Conservation (phyloP, 768 basidiomycete species). For the Termitomyces sp. region DNA sequence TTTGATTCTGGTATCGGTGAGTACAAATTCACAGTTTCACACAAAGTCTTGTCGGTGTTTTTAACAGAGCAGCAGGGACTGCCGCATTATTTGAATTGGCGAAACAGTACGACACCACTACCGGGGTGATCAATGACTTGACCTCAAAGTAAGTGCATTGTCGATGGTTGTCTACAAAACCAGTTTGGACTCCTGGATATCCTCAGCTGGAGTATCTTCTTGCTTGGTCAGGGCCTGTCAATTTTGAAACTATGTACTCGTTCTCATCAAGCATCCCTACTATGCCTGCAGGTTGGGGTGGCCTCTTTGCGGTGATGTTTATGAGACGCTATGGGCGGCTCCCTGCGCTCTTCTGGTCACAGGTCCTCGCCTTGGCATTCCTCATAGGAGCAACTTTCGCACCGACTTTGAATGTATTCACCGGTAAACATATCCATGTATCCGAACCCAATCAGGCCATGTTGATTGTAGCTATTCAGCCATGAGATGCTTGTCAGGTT, state of each 20-base stretch:
- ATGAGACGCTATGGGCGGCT: slow-evolving; percentile 60
- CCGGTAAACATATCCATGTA: slow-evolving; percentile 25
- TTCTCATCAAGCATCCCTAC: not conserved
- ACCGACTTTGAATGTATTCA: slow-evolving; percentile 44
- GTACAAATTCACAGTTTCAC: not conserved
- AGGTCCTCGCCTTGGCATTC: slow-evolving; percentile 54
- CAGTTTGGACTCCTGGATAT: not conserved
- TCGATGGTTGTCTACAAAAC: not conserved
- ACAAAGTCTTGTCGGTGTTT: not conserved
- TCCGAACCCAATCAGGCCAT: not conserved
- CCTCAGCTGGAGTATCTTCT: slow-evolving; percentile 59
- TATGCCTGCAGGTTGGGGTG: slow-evolving; percentile 43
- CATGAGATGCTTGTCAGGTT: slow-evolving; percentile 52
- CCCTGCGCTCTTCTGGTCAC: slow-evolving; percentile 68
- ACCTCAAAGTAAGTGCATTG: slow-evolving; percentile 42
- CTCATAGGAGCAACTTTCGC: slow-evolving; percentile 51
- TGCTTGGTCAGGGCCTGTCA: slow-evolving; percentile 34
- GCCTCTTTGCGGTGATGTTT: slow-evolving; percentile 53
- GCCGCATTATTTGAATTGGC: slow-evolving; percentile 59
- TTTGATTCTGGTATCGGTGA: slow-evolving; percentile 61
- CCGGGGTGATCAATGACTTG: slow-evolving; percentile 53
- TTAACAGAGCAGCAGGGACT: slow-evolving; percentile 34
- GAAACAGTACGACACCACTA: slow-evolving; percentile 45
- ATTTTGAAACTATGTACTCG: not conserved
- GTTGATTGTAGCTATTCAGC: slow-evolving; percentile 21